Base-by-base conservation (phyloP, 2,329 filamentous ascomycete species). In the Aspergillus quadricinctus region DNA sequence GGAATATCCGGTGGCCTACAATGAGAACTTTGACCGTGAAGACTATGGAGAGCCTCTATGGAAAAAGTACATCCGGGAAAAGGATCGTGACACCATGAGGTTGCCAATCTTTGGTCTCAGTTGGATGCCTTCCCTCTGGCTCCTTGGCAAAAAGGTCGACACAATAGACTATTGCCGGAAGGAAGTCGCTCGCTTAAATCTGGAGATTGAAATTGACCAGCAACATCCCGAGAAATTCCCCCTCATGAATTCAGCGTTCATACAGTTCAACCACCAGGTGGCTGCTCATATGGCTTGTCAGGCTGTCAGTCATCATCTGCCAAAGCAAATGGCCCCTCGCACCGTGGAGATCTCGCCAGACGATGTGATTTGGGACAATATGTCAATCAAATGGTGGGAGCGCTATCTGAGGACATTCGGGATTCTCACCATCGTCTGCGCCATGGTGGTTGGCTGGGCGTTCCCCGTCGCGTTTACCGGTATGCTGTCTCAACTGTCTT, bases 211-310 rank as follows among this genome's bases (percentile, higher is more conserved):
- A 64, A 79, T 88, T 48, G 94, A 97, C 63, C 94, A 99, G 70
- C 82, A 88, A 53, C 81, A 94, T 50, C 88, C 89, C 0, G 92
- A 97, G 63, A 85, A 88, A 4, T 97, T 91, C 60, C 92, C 93
- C 0, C 77, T 92, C 49, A 95, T 97, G 92, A 96, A 90, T 67
- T 96, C 93, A 0, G 94, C 94, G 0, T 99, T 99, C 65, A 92
- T 99, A 59, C 94, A 99, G 70, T 99, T 99, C 81, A 96, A 99
- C 68, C 89, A 97, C 69, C 94, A 99, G 71, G 90, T 97, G 1
- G 92, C 93, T 5, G 94, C 94, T 0, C 94, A 99, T 68, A 97
- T 99, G 94, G 94, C 93, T 56, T 97, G 92, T 70, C 94, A 99
- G 71, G 87, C 90, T 49, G 82, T 95, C 48, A 92, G 89, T 41